Conservation (phyloP, 2,329 filamentous ascomycete species). For the Penicillium sp. region DNA sequence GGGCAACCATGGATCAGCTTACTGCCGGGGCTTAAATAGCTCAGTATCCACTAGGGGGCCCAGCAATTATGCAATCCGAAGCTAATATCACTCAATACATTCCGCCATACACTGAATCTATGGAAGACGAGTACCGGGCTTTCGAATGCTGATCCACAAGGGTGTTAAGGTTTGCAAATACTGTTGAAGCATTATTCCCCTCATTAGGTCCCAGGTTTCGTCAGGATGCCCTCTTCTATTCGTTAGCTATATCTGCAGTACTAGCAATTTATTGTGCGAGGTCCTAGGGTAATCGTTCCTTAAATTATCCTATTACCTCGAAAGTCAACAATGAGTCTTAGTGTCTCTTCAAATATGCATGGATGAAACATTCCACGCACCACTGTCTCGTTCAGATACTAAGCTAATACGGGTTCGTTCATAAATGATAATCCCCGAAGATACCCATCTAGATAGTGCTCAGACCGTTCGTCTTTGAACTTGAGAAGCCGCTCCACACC, state of each 20-base stretch:
- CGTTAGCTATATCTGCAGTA: neutral
- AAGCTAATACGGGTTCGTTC: too few species aligned
- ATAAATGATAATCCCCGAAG: constrained; percentile 13
- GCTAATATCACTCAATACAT: constrained; percentile 9
- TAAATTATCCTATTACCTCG: too few species aligned
- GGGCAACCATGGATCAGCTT: neutral
- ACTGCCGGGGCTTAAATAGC: neutral
- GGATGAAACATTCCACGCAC: too few species aligned
- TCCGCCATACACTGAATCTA: neutral
- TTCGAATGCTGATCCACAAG: neutral
- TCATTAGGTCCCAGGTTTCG: too few species aligned
- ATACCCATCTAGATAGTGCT: constrained; percentile 15
- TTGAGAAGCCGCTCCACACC: constrained; percentile 16
- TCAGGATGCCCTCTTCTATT: too few species aligned
- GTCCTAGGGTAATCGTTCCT: too few species aligned
- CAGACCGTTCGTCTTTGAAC: constrained; percentile 14
- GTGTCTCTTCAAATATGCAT: too few species aligned
- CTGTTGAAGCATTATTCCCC: too few species aligned
- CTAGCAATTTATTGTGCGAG: too few species aligned
- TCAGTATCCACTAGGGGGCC: constrained; percentile 8
- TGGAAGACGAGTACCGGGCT: neutral
- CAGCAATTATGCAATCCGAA: constrained; percentile 16
- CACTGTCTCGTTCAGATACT: too few species aligned
- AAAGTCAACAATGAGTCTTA: too few species aligned
- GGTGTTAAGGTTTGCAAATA: too few species aligned